A percentile compares a stretch with the other conserved stretches of the same genome.
Evolutionary conservation across 2,329 filamentous ascomycete species (phyloP).

Genomic region (Ceratocystis destructans): DNA sequence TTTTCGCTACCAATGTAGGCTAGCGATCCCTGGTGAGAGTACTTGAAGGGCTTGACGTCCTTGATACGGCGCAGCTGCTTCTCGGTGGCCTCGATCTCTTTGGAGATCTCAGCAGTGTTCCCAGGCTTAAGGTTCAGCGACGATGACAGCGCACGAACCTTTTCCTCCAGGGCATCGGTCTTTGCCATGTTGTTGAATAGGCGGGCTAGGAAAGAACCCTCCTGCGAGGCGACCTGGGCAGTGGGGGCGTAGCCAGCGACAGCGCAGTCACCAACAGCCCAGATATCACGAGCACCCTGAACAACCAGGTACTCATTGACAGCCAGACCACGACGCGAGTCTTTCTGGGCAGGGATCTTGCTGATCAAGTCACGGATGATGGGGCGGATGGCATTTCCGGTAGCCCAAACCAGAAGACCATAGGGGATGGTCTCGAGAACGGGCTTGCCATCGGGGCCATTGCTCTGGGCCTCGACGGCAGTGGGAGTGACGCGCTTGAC

Average conservation of each 20-base stretch:
- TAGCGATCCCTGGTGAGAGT: conserved; percentile 91
- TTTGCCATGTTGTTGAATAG: conserved; percentile 99
- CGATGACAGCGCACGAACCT: conserved; percentile 56
- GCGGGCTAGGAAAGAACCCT: conserved; percentile 85
- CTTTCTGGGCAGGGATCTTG: conserved; percentile 86
- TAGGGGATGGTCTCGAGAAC: conserved; percentile 71
- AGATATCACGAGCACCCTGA: conserved; percentile 91
- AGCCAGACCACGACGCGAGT: conserved; percentile 83
- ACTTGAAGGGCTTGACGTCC: conserved; percentile 94
- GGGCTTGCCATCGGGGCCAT: conserved; percentile 73
- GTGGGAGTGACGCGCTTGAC: conserved; percentile 94
- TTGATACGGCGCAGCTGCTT: conserved; percentile 78
- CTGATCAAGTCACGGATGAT: conserved; percentile 83
- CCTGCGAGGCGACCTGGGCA: conserved; percentile 89
- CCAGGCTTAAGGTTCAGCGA: conserved; percentile 46
- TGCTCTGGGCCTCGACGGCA: conserved; percentile 79
- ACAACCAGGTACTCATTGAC: conserved; percentile 99
- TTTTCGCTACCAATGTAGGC: conserved; percentile 98
- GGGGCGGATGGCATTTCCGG: conserved; percentile 83
- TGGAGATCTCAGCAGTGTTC: conserved; percentile 52
- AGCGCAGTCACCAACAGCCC: conserved; percentile 95
- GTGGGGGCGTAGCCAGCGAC: conserved; percentile 96
- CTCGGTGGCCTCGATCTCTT: conserved; percentile 74
- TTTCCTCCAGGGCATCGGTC: conserved; percentile 66
- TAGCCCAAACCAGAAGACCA: conserved; percentile 94